A percentile compares a stretch with the other conserved stretches of the same genome.
phyloP scores from a whole-genome alignment of 306 rosid species.

The Medicago arabica region DNA sequence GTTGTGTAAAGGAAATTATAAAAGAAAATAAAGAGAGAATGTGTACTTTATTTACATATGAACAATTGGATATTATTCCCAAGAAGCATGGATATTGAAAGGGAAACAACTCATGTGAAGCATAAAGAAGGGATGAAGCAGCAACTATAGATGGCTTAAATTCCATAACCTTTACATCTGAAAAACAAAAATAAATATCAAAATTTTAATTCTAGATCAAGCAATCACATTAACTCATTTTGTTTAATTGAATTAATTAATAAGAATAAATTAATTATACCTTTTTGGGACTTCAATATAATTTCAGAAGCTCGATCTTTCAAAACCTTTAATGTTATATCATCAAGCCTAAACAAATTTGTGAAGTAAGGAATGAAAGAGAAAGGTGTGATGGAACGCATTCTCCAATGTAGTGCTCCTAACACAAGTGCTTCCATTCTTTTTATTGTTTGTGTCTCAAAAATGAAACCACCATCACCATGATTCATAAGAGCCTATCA shows the following conservation, averaged over 20 bases:
- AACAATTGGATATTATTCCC: conserved; percentile 61
- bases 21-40: not conserved
- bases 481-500: conserved; percentile 44
- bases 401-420: conserved; percentile 87
- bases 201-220: conserved; percentile 19
- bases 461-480: conserved; percentile 71
- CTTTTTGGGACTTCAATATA: conserved; percentile 78
- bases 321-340: conserved; percentile 66
- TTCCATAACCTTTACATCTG: conserved; percentile 76
- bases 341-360: conserved; percentile 58
- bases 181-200: conserved; percentile 2
- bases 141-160: conserved; percentile 86
- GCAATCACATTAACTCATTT: not conserved
- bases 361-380: conserved; percentile 74
- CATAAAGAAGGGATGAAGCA: conserved; percentile 78
- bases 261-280: conserved; percentile 43
- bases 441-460: conserved; percentile 76
- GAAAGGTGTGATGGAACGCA: conserved; percentile 96
- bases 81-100: conserved; percentile 73
- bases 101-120: conserved; percentile 86
- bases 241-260: not conserved
- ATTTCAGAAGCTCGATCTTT: conserved; percentile 77
- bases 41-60: conserved; percentile 71
- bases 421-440: conserved; percentile 82
- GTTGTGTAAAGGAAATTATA: not conserved